Conservation (phyloP, 352 stramenopile species). For the Phytopythium aichiense region DNA sequence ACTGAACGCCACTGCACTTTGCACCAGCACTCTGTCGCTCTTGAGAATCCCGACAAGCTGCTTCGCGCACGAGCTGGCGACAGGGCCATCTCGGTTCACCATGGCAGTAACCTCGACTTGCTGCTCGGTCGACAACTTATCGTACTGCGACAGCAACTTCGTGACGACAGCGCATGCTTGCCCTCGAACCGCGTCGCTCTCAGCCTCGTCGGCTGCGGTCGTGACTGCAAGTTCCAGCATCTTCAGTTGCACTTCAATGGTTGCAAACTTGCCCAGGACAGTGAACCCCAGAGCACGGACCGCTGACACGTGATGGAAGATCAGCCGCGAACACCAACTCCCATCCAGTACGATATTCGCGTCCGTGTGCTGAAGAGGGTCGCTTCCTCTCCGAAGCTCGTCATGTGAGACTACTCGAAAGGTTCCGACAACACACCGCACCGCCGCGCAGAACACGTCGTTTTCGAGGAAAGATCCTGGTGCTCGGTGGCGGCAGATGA, state of each 20-base stretch:
- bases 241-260: conserved; percentile 8
- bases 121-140: conserved; percentile 4
- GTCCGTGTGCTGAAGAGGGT: conserved; percentile 29
- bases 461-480: conserved; percentile 50
- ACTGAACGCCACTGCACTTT: conserved; percentile 18
- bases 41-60: conserved; percentile 18
- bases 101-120: background rate
- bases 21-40: conserved; percentile 21
- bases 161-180: conserved; percentile 29
- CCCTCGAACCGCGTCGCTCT: conserved; percentile 52
- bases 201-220: conserved; percentile 40
- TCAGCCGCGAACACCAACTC: conserved; percentile 46
- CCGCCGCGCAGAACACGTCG: conserved; percentile 29
- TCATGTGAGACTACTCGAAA: conserved; percentile 19
- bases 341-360: conserved; percentile 29
- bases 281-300: conserved; percentile 46
- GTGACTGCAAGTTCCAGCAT: conserved; percentile 46
- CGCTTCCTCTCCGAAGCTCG: conserved; percentile 14
- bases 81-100: background rate
- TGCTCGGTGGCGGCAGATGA: conserved; percentile 45
- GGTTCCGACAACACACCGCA: conserved; percentile 36
- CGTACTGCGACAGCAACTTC: conserved; percentile 23
- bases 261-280: conserved; percentile 14
- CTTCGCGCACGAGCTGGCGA: background rate
- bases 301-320: conserved; percentile 54